A percentile compares a stretch with the other conserved stretches of the same genome.
phyloP scores from a whole-genome alignment of 2,329 filamentous ascomycete species.

The Phaeophleospora eucalypticola region DNA sequence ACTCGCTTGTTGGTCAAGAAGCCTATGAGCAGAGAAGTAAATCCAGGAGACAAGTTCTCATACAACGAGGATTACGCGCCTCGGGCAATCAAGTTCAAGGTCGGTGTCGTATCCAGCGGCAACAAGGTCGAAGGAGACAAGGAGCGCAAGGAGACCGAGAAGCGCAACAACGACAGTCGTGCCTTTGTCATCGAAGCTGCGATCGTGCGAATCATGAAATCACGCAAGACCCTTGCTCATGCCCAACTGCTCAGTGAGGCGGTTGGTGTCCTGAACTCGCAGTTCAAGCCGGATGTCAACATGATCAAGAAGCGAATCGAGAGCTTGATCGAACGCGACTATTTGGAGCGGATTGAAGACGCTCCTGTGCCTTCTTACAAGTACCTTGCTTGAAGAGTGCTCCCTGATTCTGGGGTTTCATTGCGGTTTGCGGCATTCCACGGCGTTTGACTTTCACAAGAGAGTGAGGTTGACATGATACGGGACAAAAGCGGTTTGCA shows the following conservation, averaged over 20 bases:
- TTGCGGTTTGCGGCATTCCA: no score
- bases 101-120: slow-evolving; percentile 72
- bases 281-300: slow-evolving; percentile 71
- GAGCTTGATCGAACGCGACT: slow-evolving; percentile 70
- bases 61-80: slow-evolving; percentile 81
- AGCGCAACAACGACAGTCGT: slow-evolving; percentile 69
- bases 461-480: neutral
- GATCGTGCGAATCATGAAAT: slow-evolving; percentile 83
- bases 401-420: neutral
- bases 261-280: slow-evolving; percentile 61
- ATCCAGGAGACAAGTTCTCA: slow-evolving; percentile 69
- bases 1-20: slow-evolving; percentile 76
- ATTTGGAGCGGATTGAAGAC: slow-evolving; percentile 71
- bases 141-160: slow-evolving; percentile 66
- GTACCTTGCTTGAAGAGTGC: slow-evolving; percentile 61
- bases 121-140: slow-evolving; percentile 77
- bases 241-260: slow-evolving; percentile 68
- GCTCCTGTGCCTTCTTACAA: slow-evolving; percentile 60
- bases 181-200: slow-evolving; percentile 70
- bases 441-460: neutral
- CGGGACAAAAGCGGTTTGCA: neutral
- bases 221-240: slow-evolving; percentile 67
- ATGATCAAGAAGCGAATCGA: slow-evolving; percentile 82
- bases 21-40: slow-evolving; percentile 72
- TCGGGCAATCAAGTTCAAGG: slow-evolving; percentile 82